Evolutionary conservation across 768 basidiomycete species (phyloP).

Genomic region (Mycena filopes): DNA sequence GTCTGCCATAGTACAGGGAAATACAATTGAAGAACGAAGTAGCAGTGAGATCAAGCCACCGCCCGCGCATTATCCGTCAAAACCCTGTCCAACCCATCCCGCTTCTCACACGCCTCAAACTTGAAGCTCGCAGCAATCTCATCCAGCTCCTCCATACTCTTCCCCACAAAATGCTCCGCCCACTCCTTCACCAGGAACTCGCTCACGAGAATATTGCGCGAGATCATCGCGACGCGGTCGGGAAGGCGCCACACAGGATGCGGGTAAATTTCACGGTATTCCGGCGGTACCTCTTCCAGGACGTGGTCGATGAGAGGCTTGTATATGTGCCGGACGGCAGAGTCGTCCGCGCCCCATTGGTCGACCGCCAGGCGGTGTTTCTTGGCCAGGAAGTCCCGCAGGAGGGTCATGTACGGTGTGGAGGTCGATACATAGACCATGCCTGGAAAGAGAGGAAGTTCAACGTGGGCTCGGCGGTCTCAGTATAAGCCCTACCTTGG

Average conservation of each 20-base stretch:
- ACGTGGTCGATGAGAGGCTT: conserved; percentile 74
- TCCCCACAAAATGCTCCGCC: conserved; percentile 75
- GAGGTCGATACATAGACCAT: conserved; percentile 79
- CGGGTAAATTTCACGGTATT: conserved; percentile 68
- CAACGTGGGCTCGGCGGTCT: too few species aligned
- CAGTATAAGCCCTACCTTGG: conserved; percentile 44
- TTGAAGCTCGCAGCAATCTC: conserved; percentile 78
- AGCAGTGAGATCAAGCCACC: conserved; percentile 10
- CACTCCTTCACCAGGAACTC: conserved; percentile 81
- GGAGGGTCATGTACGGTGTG: conserved; percentile 77
- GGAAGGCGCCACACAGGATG: conserved; percentile 70
- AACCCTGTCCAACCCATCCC: conserved; percentile 72
- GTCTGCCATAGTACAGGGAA: too few species aligned
- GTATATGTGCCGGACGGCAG: conserved; percentile 66
- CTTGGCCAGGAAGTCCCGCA: conserved; percentile 76
- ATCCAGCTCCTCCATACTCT: conserved; percentile 71
- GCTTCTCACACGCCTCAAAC: conserved; percentile 74
- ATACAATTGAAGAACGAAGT: too few species aligned
- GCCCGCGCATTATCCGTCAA: conserved; percentile 57
- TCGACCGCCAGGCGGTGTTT: conserved; percentile 86
- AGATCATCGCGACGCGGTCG: conserved; percentile 64
- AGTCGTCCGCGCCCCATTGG: conserved; percentile 70
- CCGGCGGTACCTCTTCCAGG: conserved; percentile 60
- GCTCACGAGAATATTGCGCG: conserved; percentile 74
- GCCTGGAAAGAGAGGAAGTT: conserved; percentile 51